Evolutionary conservation across 1,284 basidiomycete genomes (phyloP), one percentile per base, ranked within the genome.

Genomic region (Kwoniella shivajii): DNA sequence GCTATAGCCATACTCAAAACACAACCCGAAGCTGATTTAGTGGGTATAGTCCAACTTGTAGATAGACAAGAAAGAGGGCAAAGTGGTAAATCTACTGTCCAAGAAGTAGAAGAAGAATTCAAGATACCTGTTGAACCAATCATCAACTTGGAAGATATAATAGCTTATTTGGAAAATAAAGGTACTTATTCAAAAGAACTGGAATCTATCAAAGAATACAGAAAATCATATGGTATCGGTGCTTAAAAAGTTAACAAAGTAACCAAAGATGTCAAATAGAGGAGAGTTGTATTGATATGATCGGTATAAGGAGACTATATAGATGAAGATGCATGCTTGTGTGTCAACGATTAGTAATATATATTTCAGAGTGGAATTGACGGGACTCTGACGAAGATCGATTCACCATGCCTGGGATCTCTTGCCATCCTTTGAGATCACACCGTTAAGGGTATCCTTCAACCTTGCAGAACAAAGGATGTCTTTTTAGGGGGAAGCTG

Each of bases 1-100:
- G 88, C 91, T 1, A 88, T 95, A 55, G 84, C 86, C 44, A 84
- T 86, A 18, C 86, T 96, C 36, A 76, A 76, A 45, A 74, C 78
- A 34, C 82, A 85, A 50, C 77, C 75, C 13, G 90, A 86, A 16
- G 88, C 90, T 0, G 80, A 88, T 56, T 86, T 97, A 18, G 89
- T 92, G 0, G 95, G 95, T 5, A 90, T 97, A n/a, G 84, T 96
- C 14, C 87, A 94, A 73, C 84, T 89, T 49, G 82, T 99, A 10
- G 92, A 99, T 72, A 81, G 95, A 7, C 89, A 98, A 77, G 95
- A 99, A 78, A 84, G 88, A 16, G 90, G 90, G 18, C 75, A 79
- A 59, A 81, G 81, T 31, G 66, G 62, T 5, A 67, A 68, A 61
- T 89, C 86, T 64, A 90, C 91, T 2, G 87, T 94, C 18, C 84